A percentile compares a stretch with the other conserved stretches of the same genome.
phyloP scores from a whole-genome alignment of 1,139 yeast species.

The Pichia cactophila region DNA sequence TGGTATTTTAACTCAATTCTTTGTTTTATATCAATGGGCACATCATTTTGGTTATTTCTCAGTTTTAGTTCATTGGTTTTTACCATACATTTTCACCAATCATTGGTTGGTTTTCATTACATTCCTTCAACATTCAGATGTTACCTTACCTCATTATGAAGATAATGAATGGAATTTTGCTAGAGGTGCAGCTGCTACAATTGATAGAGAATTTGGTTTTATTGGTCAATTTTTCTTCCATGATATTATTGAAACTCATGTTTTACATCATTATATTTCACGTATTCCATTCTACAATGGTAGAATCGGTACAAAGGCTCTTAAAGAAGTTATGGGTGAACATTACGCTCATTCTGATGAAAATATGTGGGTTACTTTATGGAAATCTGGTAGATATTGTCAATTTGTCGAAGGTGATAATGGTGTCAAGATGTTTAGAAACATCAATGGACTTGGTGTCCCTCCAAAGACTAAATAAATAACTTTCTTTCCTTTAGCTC shows the following conservation, averaged over 20 bases:
- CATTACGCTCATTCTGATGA: constrained; percentile 48
- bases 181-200: constrained; percentile 61
- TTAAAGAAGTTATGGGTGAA: constrained; percentile 52
- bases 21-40: constrained; percentile 43
- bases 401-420: constrained; percentile 56
- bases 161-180: constrained; percentile 55
- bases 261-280: constrained; percentile 53
- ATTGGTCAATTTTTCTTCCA: constrained; percentile 52
- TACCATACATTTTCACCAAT: constrained; percentile 52
- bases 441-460: constrained; percentile 43
- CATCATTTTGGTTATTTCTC: constrained; percentile 41
- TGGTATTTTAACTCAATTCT: constrained; percentile 38
- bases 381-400: constrained; percentile 50
- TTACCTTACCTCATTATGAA: constrained; percentile 51
- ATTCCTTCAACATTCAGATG: constrained; percentile 53
- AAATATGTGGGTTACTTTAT: constrained; percentile 50
- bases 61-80: constrained; percentile 42
- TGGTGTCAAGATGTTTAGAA: constrained; percentile 57
- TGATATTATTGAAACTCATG: constrained; percentile 59
- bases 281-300: constrained; percentile 59
- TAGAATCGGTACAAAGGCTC: constrained; percentile 51
- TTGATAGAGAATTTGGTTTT: constrained; percentile 56
- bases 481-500: neutral
- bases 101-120: constrained; percentile 62
- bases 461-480: constrained; percentile 16